Conservation (phyloP, 1,284 basidiomycete species). For the Marasmius sp. region DNA sequence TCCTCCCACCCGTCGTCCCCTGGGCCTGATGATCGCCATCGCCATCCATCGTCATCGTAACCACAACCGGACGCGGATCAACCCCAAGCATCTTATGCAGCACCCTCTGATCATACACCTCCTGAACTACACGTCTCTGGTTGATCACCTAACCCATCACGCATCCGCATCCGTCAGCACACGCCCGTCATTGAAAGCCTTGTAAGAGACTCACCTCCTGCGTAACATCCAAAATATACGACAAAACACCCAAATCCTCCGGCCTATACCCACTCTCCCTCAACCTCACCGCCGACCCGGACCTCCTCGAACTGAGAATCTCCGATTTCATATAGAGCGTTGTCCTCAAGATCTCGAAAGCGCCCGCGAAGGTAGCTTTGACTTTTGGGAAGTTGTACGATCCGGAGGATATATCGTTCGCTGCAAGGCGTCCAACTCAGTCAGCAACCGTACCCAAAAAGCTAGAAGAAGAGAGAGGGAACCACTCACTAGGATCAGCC, state of each 20-base stretch:
- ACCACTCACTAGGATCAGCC: slow-evolving; percentile 81
- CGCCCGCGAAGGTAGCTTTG: slow-evolving; percentile 82
- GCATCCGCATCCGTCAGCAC: no score
- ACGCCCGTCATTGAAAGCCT: slow-evolving; percentile 10
- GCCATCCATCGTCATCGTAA: slow-evolving; percentile 8
- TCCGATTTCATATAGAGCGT: slow-evolving; percentile 56
- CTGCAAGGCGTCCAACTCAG: no score
- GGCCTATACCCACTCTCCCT: slow-evolving; percentile 39
- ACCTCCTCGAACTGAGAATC: slow-evolving; percentile 53
- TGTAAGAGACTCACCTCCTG: slow-evolving; percentile 80
- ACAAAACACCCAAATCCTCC: slow-evolving; percentile 78
- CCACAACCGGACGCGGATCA: slow-evolving; percentile 29
- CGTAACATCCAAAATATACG: slow-evolving; percentile 79
- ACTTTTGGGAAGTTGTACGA: slow-evolving; percentile 87
- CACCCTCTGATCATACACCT: slow-evolving; percentile 62
- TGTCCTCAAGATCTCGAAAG: slow-evolving; percentile 80
- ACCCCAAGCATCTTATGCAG: slow-evolving; percentile 66
- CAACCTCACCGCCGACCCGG: slow-evolving; percentile 46
- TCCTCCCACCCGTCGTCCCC: not conserved
- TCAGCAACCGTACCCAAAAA: slow-evolving; percentile 7
- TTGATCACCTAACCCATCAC: slow-evolving; percentile 82
- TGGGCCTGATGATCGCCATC: no score
- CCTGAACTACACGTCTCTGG: slow-evolving; percentile 66
- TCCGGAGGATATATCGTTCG: slow-evolving; percentile 91
- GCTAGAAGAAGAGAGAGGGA: not conserved